These are phyloP conservation scores for Fusarium verticillioides DNA, from an alignment of 2,329 filamentous ascomycete genomes.

Conservation along the genomic window DNA sequence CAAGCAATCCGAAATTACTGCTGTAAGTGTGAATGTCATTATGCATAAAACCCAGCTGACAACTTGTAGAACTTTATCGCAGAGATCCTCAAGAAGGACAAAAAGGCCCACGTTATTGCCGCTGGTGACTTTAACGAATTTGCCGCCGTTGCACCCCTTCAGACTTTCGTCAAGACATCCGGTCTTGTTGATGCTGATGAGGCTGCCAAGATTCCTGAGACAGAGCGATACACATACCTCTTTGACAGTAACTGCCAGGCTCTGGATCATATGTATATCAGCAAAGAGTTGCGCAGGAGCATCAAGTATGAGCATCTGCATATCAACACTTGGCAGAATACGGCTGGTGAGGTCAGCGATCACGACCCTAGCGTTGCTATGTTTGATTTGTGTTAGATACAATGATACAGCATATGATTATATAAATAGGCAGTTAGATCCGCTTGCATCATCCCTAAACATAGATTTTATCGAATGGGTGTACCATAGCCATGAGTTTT, in stretches of 20 bases:
- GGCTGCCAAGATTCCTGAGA: slow-evolving; percentile 59
- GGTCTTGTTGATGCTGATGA: slow-evolving; percentile 72
- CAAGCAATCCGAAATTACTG: slow-evolving; percentile 68
- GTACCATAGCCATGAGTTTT: background rate
- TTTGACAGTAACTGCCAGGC: slow-evolving; percentile 77
- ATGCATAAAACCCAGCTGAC: background rate
- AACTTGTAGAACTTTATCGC: slow-evolving; percentile 61
- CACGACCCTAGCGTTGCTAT: slow-evolving; percentile 75
- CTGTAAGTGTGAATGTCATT: slow-evolving; percentile 52
- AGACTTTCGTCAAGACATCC: slow-evolving; percentile 63
- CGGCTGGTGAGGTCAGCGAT: slow-evolving; percentile 68
- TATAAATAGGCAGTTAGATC: slow-evolving; percentile 11
- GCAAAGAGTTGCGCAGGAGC: slow-evolving; percentile 58
- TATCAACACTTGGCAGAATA: slow-evolving; percentile 74
- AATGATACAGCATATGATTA: background rate
- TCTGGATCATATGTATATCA: slow-evolving; percentile 77
- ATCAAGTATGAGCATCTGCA: slow-evolving; percentile 74
- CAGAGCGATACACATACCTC: slow-evolving; percentile 76
- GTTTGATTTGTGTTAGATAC: slow-evolving; percentile 66
- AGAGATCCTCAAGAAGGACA: slow-evolving; percentile 66
- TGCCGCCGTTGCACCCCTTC: slow-evolving; percentile 68
- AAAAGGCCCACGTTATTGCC: slow-evolving; percentile 66
- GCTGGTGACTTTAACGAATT: slow-evolving; percentile 82
- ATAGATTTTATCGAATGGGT: background rate
- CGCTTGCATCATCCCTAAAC: background rate